Conservation (phyloP, 495 filamentous ascomycete species). For the Aspergillus mulundensis region DNA sequence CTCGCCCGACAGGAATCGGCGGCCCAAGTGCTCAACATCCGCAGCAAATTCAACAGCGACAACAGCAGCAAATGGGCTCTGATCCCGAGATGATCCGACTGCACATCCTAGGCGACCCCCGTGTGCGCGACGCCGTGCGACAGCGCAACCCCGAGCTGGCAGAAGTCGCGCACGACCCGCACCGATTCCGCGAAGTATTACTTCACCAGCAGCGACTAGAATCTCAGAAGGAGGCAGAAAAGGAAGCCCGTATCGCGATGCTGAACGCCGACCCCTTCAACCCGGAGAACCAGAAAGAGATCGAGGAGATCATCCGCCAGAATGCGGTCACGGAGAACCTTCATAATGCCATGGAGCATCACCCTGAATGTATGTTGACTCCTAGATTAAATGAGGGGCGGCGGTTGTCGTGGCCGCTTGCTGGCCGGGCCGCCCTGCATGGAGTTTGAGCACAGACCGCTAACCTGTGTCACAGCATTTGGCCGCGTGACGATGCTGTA, state of each 20-base stretch:
- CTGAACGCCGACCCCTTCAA: conserved; percentile 93
- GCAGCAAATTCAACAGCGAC: conserved; percentile 37
- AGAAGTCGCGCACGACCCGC: conserved; percentile 70
- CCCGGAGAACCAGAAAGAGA: conserved; percentile 81
- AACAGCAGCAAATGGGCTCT: conserved; percentile 36
- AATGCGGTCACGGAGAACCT: conserved; percentile 90
- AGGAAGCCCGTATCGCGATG: conserved; percentile 71
- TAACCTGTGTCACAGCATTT: conserved; percentile 62
- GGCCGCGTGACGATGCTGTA: conserved; percentile 93
- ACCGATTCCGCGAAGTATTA: conserved; percentile 67
- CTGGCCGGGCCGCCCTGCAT: conserved; percentile 1
- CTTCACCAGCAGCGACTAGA: conserved; percentile 62
- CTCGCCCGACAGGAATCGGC: conserved; percentile 14
- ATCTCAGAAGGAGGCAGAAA: conserved; percentile 63
- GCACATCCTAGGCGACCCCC: conserved; percentile 76
- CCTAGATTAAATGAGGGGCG: neutral
- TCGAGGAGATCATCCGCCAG: conserved; percentile 94
- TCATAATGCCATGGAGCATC: conserved; percentile 92
- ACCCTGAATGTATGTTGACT: conserved; percentile 75
- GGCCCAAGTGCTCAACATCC: conserved; percentile 29
- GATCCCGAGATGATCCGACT: conserved; percentile 83
- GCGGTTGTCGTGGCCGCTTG: too few relatives aligned
- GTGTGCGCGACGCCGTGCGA: conserved; percentile 61
- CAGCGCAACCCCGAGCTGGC: conserved; percentile 70
- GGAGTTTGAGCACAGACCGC: conserved; percentile 6